Percentiles rank a stretch among this genome's conserved stretches.
phyloP scores from a whole-genome alignment of 208 protist genomes.

The Trypanosoma mega region DNA sequence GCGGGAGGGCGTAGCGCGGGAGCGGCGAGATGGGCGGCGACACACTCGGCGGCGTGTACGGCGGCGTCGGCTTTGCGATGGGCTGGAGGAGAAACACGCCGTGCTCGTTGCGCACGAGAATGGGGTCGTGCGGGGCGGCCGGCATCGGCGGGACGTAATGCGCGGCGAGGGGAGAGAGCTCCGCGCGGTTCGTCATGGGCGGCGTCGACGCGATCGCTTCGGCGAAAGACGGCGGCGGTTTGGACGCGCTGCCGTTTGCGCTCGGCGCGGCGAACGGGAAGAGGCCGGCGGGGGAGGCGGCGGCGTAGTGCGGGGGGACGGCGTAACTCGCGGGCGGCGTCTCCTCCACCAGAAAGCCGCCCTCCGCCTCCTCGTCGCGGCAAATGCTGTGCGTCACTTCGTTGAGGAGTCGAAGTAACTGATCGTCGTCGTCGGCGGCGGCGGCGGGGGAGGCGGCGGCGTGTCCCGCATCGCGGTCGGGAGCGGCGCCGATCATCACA shows the following conservation, averaged over 20 bases:
- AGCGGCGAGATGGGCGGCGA: conserved; percentile 71
- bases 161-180: conserved; percentile 51
- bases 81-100: conserved; percentile 83
- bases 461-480: background rate
- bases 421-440: conserved; percentile 32
- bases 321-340: conserved; percentile 20
- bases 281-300: conserved; percentile 28
- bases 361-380: background rate
- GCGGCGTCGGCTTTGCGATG: conserved; percentile 36
- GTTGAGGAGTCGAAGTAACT: conserved; percentile 49
- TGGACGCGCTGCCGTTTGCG: conserved; percentile 17
- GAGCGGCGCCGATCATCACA: conserved; percentile 2
- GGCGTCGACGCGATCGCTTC: conserved; percentile 60
- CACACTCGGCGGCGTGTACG: conserved; percentile 62
- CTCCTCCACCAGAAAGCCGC: conserved; percentile 56
- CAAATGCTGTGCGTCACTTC: conserved; percentile 29
- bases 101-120: conserved; percentile 77
- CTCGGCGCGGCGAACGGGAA: conserved; percentile 28
- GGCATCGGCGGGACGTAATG: conserved; percentile 70
- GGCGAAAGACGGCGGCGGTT: conserved; percentile 63
- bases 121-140: conserved; percentile 53
- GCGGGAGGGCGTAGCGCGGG: conserved; percentile 72
- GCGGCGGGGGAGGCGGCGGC: conserved; percentile 16
- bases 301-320: conserved; percentile 22
- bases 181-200: conserved; percentile 33